Base-by-base conservation (phyloP, 306 rosid genomes). In the Coriaria nepalensis region DNA sequence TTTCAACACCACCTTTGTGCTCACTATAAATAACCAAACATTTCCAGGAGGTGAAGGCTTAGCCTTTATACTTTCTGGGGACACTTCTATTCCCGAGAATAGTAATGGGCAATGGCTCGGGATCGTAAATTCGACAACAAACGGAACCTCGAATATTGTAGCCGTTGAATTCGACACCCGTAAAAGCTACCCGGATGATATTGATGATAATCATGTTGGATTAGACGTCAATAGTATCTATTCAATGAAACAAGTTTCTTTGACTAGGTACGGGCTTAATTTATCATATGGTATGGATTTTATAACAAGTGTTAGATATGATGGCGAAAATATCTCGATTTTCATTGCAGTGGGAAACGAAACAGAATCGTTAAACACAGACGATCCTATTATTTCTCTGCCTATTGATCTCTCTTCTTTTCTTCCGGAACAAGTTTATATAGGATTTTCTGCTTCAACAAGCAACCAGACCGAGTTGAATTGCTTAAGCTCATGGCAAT, bases 361-460 rank as follows among this genome's bases (percentile, higher is more conserved):
- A 13, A 56, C 43, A 7, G 40, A 12, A 12, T 49, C 8, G 45
- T 10, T 40, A 13, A 51, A 42, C n/a, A n/a, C n/a, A n/a, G n/a
- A 55, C 35, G 38, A 36, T 36, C 62, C 11, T 5, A 35, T 69
- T 2, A 5, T 62, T 13, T 53, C 65, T 32, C 39, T 12, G 32
- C 29, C 65, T 29, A 38, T 74, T 5, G 14, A 70, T 47, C 59
- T n/a, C n/a, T n/a, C n/a, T n/a, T n/a, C n/a, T n/a, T n/a, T n/a
- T n/a, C n/a, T n/a, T n/a, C n/a, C n/a, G n/a, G n/a, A n/a, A n/a
- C n/a, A n/a, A n/a, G n/a, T n/a, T n/a, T n/a, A n/a, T n/a, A n/a
- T n/a, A n/a, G n/a, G n/a, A n/a, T 74, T 82, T 56, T 78, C 93
- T 0, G 87, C 59, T 60, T 82, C 93, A 45, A 82, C 93, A 0